Evolutionary conservation across 768 basidiomycete species (phyloP).

Genomic region (Boletellus ananiceps): DNA sequence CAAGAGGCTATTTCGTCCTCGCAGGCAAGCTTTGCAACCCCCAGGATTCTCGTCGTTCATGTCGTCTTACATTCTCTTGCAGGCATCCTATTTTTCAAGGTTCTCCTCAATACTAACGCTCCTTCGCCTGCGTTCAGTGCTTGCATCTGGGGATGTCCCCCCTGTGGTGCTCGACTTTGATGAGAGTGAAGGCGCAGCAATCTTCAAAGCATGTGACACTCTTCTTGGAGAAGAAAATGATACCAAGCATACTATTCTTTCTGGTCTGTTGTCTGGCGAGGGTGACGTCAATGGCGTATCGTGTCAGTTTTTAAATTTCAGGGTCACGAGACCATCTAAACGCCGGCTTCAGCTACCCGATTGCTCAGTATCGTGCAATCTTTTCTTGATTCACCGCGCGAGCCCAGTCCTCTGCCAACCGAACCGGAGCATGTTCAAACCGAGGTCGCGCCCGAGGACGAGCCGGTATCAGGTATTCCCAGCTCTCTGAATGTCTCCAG

Average conservation of each 20-base stretch:
- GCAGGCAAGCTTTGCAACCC: constrained; percentile 40
- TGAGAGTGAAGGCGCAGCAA: constrained; percentile 48
- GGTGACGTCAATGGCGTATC: constrained; percentile 60
- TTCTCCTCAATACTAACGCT: constrained; percentile 52
- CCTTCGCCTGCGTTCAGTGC: constrained; percentile 51
- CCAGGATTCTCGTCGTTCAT: neutral
- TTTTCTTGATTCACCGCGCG: constrained; percentile 46
- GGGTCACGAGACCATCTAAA: constrained; percentile 5
- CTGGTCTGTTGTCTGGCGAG: constrained; percentile 51
- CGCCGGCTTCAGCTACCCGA: constrained; percentile 48
- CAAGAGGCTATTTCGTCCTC: constrained; percentile 52
- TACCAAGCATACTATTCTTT: constrained; percentile 45
- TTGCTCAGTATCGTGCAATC: constrained; percentile 53
- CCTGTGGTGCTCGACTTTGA: constrained; percentile 40
- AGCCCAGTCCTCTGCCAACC: constrained; percentile 31
- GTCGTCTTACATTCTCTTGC: constrained; percentile 1
- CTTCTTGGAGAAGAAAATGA: constrained; percentile 56
- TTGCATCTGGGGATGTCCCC: constrained; percentile 44
- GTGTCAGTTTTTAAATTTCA: constrained; percentile 43
- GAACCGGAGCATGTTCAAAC: constrained; percentile 23
- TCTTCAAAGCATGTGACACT: constrained; percentile 49
- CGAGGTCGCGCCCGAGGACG: constrained; percentile 25
- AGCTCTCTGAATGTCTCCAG: constrained; percentile 37
- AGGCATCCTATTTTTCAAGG: constrained; percentile 45
- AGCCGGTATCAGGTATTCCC: constrained; percentile 41